Evolutionary conservation across 305 asterid genomes (phyloP).

Genomic region (Coffea humblotiana): DNA sequence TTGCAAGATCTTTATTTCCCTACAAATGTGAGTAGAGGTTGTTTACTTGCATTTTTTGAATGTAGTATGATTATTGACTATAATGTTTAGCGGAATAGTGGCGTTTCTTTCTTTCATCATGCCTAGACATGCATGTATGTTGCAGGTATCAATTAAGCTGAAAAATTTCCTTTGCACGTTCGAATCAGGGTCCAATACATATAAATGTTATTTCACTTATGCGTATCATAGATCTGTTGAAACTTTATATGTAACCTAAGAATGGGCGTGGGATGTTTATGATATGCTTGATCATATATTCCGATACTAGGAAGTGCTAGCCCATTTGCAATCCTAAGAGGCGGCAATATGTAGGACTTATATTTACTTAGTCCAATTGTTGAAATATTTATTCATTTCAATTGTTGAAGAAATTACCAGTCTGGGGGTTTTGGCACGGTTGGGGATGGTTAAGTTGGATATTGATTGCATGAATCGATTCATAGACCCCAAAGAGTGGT

Average conservation of each 20-base stretch:
- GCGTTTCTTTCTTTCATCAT: background rate
- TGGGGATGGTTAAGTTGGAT: background rate
- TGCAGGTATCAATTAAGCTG: background rate
- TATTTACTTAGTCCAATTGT: too few species aligned
- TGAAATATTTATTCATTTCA: too few species aligned
- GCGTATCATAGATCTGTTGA: background rate
- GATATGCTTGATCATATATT: background rate
- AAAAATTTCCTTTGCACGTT: background rate
- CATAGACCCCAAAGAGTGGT: background rate
- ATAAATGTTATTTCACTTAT: background rate
- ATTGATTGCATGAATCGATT: background rate
- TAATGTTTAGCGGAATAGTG: background rate
- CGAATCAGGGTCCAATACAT: background rate
- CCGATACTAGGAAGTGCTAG: background rate
- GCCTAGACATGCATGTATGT: background rate
- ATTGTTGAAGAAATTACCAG: too few species aligned
- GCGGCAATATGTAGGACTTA: too few species aligned
- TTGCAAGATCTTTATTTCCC: conserved; percentile 2
- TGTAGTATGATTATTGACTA: conserved; percentile 3
- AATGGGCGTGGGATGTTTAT: background rate
- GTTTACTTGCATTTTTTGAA: conserved; percentile 1
- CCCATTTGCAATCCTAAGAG: background rate
- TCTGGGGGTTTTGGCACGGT: background rate
- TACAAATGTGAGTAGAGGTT: conserved; percentile 11
- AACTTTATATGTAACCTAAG: background rate